Evolutionary conservation across 805 yeast genomes (phyloP), one percentile per base, ranked within the genome.

Genomic region (Saitoella complicata): DNA sequence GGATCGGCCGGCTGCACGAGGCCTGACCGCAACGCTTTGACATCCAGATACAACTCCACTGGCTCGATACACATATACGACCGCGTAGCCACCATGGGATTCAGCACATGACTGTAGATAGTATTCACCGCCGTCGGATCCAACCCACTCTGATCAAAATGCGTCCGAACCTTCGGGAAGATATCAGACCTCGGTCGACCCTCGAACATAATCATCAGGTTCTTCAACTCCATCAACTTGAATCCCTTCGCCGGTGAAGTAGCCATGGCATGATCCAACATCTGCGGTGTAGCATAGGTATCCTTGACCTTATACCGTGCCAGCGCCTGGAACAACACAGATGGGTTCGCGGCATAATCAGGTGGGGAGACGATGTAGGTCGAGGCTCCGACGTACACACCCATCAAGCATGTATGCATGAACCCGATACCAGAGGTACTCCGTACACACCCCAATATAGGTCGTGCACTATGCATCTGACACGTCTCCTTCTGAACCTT

Each of bases 401-500:
- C 98, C 51, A 91, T 59, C 35, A 87, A 61, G 45, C 77, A 76
- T n/a, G 94, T 72, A 58, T 85, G 88, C 31, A 91, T 63, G 57
- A 91, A 87, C 0, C 99, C 99, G 31, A 88, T 60, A 0, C 96
- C 96, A 1, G 72, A 63, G 1, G 84, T 74, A 52, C 87, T 88
- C 39, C 93, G 74, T 6, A 84, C 93, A 59, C 95, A 78, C 0
- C 95, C 94, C 38, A 88, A 68, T 5, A 91, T 67, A 0, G 95
- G 79, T 37, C 75, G 73, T 33, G 72, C 70, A 37, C 81, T 72
- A 9, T 78, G 70, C 62, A 91, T 68, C 49, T 84, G 88, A 55
- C 95, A 83, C 0, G 97, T 88, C 57, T 88, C 96, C 53, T 91
- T 88, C 56, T 85, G 71, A 13, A 83, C 81, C 55, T 87, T 85